Evolutionary conservation across 352 stramenopile genomes (phyloP), one percentile per base, ranked within the genome.

Genomic region (Hyaloperonospora arabidopsidis): DNA sequence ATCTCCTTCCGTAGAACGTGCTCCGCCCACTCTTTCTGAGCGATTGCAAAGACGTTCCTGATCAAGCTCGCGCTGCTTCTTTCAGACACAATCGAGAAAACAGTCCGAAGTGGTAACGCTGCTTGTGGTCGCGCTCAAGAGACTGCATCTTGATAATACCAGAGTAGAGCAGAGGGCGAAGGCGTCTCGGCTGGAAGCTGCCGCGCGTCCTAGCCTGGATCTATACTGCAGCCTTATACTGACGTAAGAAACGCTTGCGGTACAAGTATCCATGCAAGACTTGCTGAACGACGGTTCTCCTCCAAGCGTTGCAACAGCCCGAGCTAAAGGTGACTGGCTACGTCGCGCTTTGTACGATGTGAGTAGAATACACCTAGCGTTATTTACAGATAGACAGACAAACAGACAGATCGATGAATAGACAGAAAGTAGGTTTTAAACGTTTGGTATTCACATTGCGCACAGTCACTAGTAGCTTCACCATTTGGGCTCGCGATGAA

Each of bases 221-320:
- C 54, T 74, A 56, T n/a, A 88, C 56, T 4, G 76, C 67, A 2
- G 76, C 72, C 19, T 45, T 35, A 18, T 68, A 70, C 61, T 80
- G 61, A 14, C 57, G 52, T 38, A 75, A 13, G 52, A 86, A 91
- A 34, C 67, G 72, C 56, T 75, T 76, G 59, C 80, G 76, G 38
- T 79, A 51, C 14, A 83, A 61, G 52, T 76, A 76, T 0, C 71
- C 76, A 38, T 75, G 80, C 49, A 91, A 75, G 12, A 67, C 85
- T 63, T 87, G 86, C 54, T 91, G 80, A 45, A 91, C 78, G 18
- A 81, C 80, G 78, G 12, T 75, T 74, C 53, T 91, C 84, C 66
- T 98, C 93, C 13, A 97, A 74, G 56, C 80, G 70, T 70, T 98
- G 90, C 35, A 97, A 62, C 49, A 95, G 62, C 91, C 91, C 5